These are phyloP conservation scores for Coemansia sp. DNA, from an alignment of 192 early-diverging fungal genomes.

Conservation along the genomic window DNA sequence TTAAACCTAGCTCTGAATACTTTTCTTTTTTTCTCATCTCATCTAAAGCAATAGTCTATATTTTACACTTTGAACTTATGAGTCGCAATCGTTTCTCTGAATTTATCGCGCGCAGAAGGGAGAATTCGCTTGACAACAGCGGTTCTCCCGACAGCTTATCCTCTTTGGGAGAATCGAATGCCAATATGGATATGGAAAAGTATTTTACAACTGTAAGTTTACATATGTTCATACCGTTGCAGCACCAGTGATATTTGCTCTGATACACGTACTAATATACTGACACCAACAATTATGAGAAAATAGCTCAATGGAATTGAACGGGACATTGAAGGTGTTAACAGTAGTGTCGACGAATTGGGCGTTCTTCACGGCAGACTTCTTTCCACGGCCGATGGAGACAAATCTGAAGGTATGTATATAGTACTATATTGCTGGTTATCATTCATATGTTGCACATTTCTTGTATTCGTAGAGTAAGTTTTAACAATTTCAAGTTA, in stretches of 20 bases:
- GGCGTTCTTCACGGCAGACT: conserved; percentile 34
- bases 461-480: background rate
- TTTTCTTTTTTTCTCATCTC: background rate
- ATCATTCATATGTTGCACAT: background rate
- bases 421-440: background rate
- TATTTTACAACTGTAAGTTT: conserved; percentile 32
- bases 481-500: background rate
- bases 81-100: conserved; percentile 28
- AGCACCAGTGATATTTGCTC: background rate
- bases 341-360: conserved; percentile 32
- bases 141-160: conserved; percentile 14
- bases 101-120: conserved; percentile 20
- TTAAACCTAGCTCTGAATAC: too few relatives aligned
- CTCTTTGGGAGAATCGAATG: conserved; percentile 13
- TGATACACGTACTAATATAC: background rate
- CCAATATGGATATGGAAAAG: conserved; percentile 41
- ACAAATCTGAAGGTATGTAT: conserved; percentile 36
- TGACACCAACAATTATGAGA: background rate
- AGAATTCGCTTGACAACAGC: conserved; percentile 11
- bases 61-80: conserved; percentile 7
- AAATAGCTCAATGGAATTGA: conserved; percentile 38
- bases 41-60: background rate
- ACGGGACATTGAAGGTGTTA: conserved; percentile 26
- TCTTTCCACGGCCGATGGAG: conserved; percentile 41
- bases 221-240: background rate